Evolutionary conservation across 139 green algal species (phyloP).

Genomic region (Micromonas commoda): DNA sequence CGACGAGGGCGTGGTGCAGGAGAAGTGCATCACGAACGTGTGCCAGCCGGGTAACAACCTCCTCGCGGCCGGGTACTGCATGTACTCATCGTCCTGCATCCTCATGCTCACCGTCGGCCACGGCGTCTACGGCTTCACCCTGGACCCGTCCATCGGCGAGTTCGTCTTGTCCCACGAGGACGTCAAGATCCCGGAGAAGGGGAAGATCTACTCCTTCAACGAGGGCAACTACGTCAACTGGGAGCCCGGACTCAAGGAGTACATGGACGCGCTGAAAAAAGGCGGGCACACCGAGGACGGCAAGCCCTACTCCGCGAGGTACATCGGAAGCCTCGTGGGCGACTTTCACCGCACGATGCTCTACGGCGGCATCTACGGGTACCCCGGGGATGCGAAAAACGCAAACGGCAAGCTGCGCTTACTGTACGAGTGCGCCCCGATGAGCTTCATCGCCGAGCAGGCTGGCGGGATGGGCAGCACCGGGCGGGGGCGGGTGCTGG

Average conservation of each 20-base stretch:
- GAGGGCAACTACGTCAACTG: slow-evolving; percentile 95
- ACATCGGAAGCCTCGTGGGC: slow-evolving; percentile 64
- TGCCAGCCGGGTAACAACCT: slow-evolving; percentile 90
- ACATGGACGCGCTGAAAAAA: slow-evolving; percentile 13
- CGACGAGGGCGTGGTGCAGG: slow-evolving; percentile 22
- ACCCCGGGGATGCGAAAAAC: slow-evolving; percentile 58
- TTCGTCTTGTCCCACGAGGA: slow-evolving; percentile 52
- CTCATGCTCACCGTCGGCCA: slow-evolving; percentile 87
- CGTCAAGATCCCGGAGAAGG: slow-evolving; percentile 60
- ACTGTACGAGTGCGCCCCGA: slow-evolving; percentile 58
- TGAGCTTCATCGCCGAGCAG: slow-evolving; percentile 54
- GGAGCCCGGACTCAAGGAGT: slow-evolving; percentile 47
- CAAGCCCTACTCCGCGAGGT: slow-evolving; percentile 54
- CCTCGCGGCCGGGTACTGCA: slow-evolving; percentile 82
- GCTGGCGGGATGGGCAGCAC: slow-evolving; percentile 43
- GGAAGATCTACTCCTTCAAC: slow-evolving; percentile 96
- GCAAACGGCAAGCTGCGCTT: slow-evolving; percentile 58
- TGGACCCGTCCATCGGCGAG: slow-evolving; percentile 50
- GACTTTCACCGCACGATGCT: slow-evolving; percentile 68
- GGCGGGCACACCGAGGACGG: slow-evolving; percentile 18
- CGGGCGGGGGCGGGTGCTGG: slow-evolving; percentile 39
- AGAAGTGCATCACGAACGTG: slow-evolving; percentile 86
- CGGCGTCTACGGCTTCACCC: slow-evolving; percentile 79
- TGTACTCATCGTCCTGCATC: slow-evolving; percentile 87
- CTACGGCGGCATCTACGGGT: slow-evolving; percentile 64